Evolutionary conservation across 2,329 filamentous ascomycete species (phyloP).

Genomic region (Beauveria pseudobassiana): DNA sequence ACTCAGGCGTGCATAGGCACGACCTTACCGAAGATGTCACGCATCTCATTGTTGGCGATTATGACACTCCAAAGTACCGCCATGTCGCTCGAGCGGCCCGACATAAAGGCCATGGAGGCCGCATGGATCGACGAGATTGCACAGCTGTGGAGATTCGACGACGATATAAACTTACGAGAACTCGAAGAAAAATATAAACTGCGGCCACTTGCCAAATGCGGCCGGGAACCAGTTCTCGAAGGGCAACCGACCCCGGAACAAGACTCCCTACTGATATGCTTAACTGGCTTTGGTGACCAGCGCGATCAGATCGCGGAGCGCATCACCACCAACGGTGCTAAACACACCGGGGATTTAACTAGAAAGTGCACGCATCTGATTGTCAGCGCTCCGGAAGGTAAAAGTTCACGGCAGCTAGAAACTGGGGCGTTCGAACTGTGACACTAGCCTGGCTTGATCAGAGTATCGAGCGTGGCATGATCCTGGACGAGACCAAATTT

Average conservation of each 20-base stretch:
- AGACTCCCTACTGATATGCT: slow-evolving; percentile 40
- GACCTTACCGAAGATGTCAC: slow-evolving; percentile 95
- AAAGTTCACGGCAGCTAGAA: slow-evolving; percentile 86
- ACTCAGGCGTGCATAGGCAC: slow-evolving; percentile 76
- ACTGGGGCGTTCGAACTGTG: slow-evolving; percentile 75
- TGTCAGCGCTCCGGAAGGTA: slow-evolving; percentile 68
- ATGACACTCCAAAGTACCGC: slow-evolving; percentile 87
- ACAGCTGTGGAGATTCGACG: slow-evolving; percentile 73
- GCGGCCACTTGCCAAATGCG: slow-evolving; percentile 52
- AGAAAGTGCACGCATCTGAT: slow-evolving; percentile 83
- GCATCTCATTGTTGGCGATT: slow-evolving; percentile 84
- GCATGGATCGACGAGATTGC: slow-evolving; percentile 79
- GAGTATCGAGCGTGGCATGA: slow-evolving; percentile 79
- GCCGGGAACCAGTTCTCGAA: slow-evolving; percentile 29
- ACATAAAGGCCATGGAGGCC: slow-evolving; percentile 76
- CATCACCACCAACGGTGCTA: slow-evolving; percentile 65
- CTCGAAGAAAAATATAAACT: slow-evolving; percentile 62
- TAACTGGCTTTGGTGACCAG: slow-evolving; percentile 54
- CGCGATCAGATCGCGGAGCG: slow-evolving; percentile 63
- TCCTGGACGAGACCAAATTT: slow-evolving; percentile 79
- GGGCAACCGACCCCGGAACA: slow-evolving; percentile 15
- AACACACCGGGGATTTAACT: slow-evolving; percentile 82
- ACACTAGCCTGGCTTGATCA: slow-evolving; percentile 79
- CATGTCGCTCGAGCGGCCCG: slow-evolving; percentile 87
- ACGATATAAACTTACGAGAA: slow-evolving; percentile 61